Evolutionary conservation across 176 grass and related monocot species (phyloP).

Genomic region (Avena sativa): DNA sequence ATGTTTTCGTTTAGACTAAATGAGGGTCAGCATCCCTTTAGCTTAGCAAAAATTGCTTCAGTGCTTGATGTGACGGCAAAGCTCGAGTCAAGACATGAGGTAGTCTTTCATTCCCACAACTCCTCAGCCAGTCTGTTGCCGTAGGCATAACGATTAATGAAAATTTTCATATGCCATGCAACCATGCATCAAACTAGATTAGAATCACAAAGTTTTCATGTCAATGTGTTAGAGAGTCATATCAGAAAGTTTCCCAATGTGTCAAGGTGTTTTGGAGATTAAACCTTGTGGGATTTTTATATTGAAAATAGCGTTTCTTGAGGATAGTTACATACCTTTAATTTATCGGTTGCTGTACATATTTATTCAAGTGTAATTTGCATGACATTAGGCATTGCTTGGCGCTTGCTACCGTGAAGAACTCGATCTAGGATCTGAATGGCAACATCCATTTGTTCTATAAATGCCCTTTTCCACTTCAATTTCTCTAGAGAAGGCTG

Average conservation of each 20-base stretch:
- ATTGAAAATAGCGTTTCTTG: not conserved
- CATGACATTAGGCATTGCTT: not conserved
- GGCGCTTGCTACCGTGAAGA: constrained; percentile 1
- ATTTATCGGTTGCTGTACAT: not conserved
- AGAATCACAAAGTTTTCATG: not conserved
- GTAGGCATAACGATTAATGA: not conserved
- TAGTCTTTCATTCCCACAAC: constrained; percentile 32
- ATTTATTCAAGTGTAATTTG: not conserved
- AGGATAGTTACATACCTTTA: not conserved
- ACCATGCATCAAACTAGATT: constrained; percentile 1
- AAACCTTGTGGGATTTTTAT: not conserved
- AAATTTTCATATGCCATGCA: not conserved
- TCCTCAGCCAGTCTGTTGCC: not conserved
- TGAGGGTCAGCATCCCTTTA: constrained; percentile 76
- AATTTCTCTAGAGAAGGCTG: not conserved
- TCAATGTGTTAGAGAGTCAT: not conserved
- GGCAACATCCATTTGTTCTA: not conserved
- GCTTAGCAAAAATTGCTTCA: constrained; percentile 75
- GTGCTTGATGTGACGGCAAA: constrained; percentile 76
- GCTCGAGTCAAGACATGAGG: constrained; percentile 85
- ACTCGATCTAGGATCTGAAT: not conserved
- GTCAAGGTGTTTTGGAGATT: constrained; percentile 11
- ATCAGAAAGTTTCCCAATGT: not conserved
- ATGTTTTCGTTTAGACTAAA: constrained; percentile 88
- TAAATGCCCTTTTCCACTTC: not conserved